Conservation (phyloP, 768 basidiomycete species). For the Albatrellus ellisii region DNA sequence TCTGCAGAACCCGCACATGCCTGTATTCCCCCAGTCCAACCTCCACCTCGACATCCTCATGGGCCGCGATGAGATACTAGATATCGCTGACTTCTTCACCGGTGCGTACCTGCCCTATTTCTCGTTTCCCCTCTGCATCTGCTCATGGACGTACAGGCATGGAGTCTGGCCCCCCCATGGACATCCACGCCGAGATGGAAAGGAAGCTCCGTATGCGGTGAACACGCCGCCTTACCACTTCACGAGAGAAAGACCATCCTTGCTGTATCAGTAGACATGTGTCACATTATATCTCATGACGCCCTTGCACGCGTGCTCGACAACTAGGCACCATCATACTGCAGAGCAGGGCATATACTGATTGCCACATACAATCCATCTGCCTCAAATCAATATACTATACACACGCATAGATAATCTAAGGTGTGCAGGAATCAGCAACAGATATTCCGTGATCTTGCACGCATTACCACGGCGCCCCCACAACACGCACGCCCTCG, state of each 20-base stretch:
- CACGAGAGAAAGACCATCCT: not conserved
- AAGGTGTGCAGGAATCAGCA: not conserved
- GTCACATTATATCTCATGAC: not conserved
- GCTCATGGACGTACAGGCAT: conserved; percentile 9
- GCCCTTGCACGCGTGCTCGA: too few relatives aligned
- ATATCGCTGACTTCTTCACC: conserved; percentile 67
- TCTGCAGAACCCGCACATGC: conserved; percentile 50
- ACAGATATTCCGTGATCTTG: not conserved
- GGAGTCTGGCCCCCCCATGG: conserved; percentile 20
- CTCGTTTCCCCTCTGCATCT: not conserved
- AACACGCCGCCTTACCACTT: not conserved
- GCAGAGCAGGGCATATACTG: too few relatives aligned
- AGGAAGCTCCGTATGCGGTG: conserved; percentile 27
- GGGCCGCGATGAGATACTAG: conserved; percentile 81
- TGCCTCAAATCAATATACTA: not conserved
- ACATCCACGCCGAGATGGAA: conserved; percentile 39
- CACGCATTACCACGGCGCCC: conserved; percentile 6
- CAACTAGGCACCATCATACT: too few relatives aligned
- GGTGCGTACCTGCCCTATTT: conserved; percentile 29
- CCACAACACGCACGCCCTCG: conserved; percentile 12
- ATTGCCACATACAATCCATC: not conserved
- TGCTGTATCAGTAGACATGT: not conserved
- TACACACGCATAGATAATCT: too few relatives aligned
- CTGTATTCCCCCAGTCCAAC: conserved; percentile 56
- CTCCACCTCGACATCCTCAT: conserved; percentile 85